Base-by-base conservation (phyloP, 345 rosid species). In the Aquilaria sinensis region DNA sequence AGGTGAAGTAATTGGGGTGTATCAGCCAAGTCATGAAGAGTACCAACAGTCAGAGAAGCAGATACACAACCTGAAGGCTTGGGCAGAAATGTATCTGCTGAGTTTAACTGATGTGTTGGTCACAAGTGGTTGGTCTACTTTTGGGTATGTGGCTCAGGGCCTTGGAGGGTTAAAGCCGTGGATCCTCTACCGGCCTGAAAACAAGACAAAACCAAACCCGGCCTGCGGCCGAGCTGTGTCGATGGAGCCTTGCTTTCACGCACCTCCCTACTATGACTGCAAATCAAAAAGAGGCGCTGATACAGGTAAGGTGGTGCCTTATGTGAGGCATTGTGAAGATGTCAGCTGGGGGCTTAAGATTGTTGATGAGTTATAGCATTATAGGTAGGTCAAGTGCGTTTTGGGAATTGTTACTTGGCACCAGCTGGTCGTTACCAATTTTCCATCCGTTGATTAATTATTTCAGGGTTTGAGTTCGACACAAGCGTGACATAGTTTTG, bases 161-260 rank as follows among this genome's bases (percentile, higher is more conserved):
- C 86, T 85, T 46, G 86, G 82, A 62, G 88, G 94, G 30, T 65
- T 66, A 67, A 87, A 68, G 73, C 86, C 94, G 55, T 87, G 90
- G 94, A 87, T 87, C 64, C 78, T 87, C 34, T 69, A 65, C 69
- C 83, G 85, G 71, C 76, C 82, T 7, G 85, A 84, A 59, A 85
- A 85, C 70, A 66, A 67, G 51, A 79, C 82, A 0, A 62, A 70
- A 10, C 60, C 78, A 0, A 51, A 79, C 55, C 88, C 86, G 3
- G 81, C 90, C 54, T 87, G 94, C 66, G 75, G 67, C 31, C 65
- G 78, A 55, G 90, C 83, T 57, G 72, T 77, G 80, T 85, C 89
- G 5, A 76, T 85, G 72, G 96, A 88, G 75, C 92, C 92, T 53
- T 88, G 96, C 48, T 88, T 88, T 71, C 96, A 88, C 64, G 79